Conservation (phyloP, 495 filamentous ascomycete genomes). For the Penicillium silybi region DNA sequence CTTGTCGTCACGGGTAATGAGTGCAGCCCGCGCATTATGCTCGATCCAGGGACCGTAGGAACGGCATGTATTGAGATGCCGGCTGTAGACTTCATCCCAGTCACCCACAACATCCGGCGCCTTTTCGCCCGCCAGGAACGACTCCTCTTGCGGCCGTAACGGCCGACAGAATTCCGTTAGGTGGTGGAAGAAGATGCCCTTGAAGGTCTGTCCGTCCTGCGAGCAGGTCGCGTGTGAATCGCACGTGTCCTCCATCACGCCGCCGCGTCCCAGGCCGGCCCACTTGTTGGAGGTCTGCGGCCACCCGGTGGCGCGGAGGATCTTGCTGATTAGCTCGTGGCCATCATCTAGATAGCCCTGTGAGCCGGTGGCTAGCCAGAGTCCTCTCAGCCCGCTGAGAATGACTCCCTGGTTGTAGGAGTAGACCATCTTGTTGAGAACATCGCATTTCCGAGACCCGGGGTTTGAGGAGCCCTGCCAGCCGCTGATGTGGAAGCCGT, state of each 20-base stretch:
- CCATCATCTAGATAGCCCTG: constrained; percentile 71
- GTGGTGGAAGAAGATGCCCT: constrained; percentile 93
- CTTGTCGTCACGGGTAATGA: constrained; percentile 59
- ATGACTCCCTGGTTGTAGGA: constrained; percentile 96
- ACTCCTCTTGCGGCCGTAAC: constrained; percentile 43
- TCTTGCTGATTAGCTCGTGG: constrained; percentile 65
- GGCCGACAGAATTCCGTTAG: constrained; percentile 74
- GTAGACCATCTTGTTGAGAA: constrained; percentile 82
- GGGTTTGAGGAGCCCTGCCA: constrained; percentile 46
- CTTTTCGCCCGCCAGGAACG: constrained; percentile 33
- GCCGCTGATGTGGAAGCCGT: constrained; percentile 85
- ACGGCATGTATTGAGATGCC: constrained; percentile 58
- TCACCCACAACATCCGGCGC: constrained; percentile 16
- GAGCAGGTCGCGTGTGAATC: constrained; percentile 71
- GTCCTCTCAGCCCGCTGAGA: constrained; percentile 76
- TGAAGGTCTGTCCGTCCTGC: constrained; percentile 90
- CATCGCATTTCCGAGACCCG: constrained; percentile 62
- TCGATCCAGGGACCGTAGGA: constrained; percentile 69
- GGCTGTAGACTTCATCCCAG: constrained; percentile 25
- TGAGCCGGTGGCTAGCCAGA: constrained; percentile 70
- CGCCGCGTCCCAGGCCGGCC: constrained; percentile 71
- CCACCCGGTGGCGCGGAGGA: constrained; percentile 77
- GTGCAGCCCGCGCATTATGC: constrained; percentile 73
- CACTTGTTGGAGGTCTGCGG: constrained; percentile 46
- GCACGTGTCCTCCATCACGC: constrained; percentile 82